Base-by-base conservation (phyloP, 2,329 filamentous ascomycete genomes). In the Aspergillus arachidicola region DNA sequence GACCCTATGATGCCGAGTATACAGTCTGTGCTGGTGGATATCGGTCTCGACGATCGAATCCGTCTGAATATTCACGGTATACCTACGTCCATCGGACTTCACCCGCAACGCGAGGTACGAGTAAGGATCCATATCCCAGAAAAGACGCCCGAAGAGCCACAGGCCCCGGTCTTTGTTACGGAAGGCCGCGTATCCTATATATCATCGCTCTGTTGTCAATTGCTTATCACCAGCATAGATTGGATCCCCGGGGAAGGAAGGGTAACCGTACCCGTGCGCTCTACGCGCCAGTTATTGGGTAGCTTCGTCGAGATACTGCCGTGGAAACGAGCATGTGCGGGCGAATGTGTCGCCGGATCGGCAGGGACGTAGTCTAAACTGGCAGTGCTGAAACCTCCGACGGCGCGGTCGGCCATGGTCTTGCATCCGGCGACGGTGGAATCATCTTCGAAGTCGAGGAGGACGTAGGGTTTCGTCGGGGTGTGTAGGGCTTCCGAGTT, bases 11-110 rank as follows among this genome's bases (percentile, higher is more conserved):
- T 81, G 77, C 57, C 75, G 76, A 19, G 80, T 82, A 69, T 82
- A 96, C 5, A 99, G 80, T 57, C 95, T 85, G 78, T 99, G 95
- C 77, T 99, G 95, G 78, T 98, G 95, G 66, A 99, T 84, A 76
- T 99, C 95, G n/a, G 93, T 94, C 12, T 93, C 91, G 55, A 97
- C 92, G 60, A 99, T 89, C 1, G 91, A 92, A 75, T 99, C 94
- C 3, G 94, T 97, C 82, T 98, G 95, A 19, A 99, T 82, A 78
- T 99, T 99, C 72, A 99, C 88, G 62, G 97, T 92, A 81, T 98
- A 99, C 72, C 92, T 91, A 63, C 95, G 85, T 19, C 93, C 94
- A 75, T 98, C 95, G 3, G 92, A 94, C 77, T 93, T 95, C 71
- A 99, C 85, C 16, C 94, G 90, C 73, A 99, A 79, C 0, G 93